These are phyloP conservation scores for Incumbomyces lentus DNA, from an alignment of 2,329 filamentous ascomycete species.

Conservation along the genomic window DNA sequence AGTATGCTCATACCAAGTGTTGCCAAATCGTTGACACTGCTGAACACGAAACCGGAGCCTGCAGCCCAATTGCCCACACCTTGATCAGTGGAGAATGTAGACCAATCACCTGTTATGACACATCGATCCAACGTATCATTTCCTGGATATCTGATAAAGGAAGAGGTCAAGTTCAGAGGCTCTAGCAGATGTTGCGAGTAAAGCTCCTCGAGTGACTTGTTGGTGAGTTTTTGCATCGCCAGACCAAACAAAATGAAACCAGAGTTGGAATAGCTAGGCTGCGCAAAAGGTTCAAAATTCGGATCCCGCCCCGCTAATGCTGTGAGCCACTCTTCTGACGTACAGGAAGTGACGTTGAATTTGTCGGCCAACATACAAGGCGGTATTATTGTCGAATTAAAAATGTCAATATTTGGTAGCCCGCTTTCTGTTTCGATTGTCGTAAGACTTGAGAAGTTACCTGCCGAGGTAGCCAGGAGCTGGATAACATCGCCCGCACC, in stretches of 20 bases:
- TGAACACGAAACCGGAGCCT: constrained; percentile 35
- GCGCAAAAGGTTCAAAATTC: constrained; percentile 29
- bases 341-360: constrained; percentile 11
- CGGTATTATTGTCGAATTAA: neutral
- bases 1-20: constrained; percentile 35
- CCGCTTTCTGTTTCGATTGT: neutral
- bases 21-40: constrained; percentile 34
- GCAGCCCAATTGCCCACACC: constrained; percentile 14
- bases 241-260: constrained; percentile 28
- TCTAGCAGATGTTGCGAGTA: constrained; percentile 28
- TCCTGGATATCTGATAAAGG: constrained; percentile 30
- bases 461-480: neutral
- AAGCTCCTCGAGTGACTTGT: constrained; percentile 26
- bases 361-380: neutral
- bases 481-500: too few species aligned
- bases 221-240: constrained; percentile 31
- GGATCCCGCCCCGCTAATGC: constrained; percentile 28
- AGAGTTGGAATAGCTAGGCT: constrained; percentile 28
- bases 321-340: constrained; percentile 22
- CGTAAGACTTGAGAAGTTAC: neutral
- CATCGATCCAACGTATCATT: constrained; percentile 21
- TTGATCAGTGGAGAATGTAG: neutral
- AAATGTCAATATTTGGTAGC: neutral
- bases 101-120: constrained; percentile 28
- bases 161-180: constrained; percentile 31